Evolutionary conservation across 495 filamentous ascomycete species (phyloP).

Genomic region (Hypoxylon lienhwacheense): DNA sequence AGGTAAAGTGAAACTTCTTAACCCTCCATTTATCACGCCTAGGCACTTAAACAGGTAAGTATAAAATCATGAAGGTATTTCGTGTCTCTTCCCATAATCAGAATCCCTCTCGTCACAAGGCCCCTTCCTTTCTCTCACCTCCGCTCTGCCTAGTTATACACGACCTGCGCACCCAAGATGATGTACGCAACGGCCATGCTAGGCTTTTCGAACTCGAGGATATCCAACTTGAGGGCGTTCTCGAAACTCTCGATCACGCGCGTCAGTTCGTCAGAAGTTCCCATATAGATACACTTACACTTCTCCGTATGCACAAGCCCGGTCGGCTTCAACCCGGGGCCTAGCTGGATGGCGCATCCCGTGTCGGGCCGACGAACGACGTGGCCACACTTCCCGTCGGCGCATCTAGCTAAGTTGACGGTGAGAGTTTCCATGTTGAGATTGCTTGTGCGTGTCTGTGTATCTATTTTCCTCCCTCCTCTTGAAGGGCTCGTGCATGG

Average conservation of each 20-base stretch:
- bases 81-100: too few relatives aligned
- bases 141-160: not conserved
- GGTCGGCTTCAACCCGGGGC: slow-evolving; percentile 1
- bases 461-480: too few relatives aligned
- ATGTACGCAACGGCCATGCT: slow-evolving; percentile 15
- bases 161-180: slow-evolving; percentile 15
- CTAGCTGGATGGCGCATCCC: slow-evolving; percentile 15
- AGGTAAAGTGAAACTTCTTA: too few relatives aligned
- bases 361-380: slow-evolving; percentile 18
- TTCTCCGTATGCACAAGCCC: slow-evolving; percentile 1
- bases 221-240: slow-evolving; percentile 5
- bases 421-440: too few relatives aligned
- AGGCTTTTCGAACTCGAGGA: slow-evolving; percentile 18
- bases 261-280: not conserved
- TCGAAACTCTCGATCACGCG: not conserved
- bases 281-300: slow-evolving; percentile 21
- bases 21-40: too few relatives aligned
- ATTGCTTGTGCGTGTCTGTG: too few relatives aligned
- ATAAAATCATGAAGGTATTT: too few relatives aligned
- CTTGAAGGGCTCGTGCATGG: too few relatives aligned
- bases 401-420: too few relatives aligned
- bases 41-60: too few relatives aligned
- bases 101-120: too few relatives aligned
- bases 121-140: not conserved
- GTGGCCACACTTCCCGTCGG: too few relatives aligned